Conservation (phyloP, 768 basidiomycete species). For the Cystoderma amianthinum region DNA sequence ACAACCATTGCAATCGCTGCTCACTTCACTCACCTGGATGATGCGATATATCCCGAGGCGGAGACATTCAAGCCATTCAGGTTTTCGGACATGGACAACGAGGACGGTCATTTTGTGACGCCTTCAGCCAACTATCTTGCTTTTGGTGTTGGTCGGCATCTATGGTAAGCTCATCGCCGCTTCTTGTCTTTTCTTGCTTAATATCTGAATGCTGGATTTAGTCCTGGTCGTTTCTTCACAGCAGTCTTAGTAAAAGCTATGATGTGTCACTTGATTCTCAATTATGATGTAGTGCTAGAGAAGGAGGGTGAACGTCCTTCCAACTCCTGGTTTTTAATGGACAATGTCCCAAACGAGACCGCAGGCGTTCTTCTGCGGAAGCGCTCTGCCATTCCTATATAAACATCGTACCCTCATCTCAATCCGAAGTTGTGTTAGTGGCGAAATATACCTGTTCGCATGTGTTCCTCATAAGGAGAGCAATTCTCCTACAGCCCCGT, state of each 20-base stretch:
- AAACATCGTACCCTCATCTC: no score
- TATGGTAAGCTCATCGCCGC: no score
- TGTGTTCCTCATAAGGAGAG: no score
- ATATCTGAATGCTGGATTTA: no score
- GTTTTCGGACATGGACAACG: constrained; percentile 23
- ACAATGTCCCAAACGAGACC: background rate
- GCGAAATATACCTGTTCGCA: no score
- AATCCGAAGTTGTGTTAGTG: no score
- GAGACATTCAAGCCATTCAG: constrained; percentile 32
- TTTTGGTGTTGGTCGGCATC: constrained; percentile 1
- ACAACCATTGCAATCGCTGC: constrained; percentile 11
- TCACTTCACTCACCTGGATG: constrained; percentile 7
- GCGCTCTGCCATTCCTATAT: no score
- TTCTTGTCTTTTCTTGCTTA: no score
- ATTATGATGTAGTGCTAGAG: constrained; percentile 22
- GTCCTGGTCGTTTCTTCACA: constrained; percentile 32
- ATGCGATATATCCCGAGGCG: constrained; percentile 27
- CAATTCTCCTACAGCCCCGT: no score
- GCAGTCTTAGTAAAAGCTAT: constrained; percentile 25
- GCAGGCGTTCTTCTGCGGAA: background rate
- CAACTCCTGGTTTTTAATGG: background rate
- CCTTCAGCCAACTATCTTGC: constrained; percentile 12
- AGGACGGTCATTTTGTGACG: constrained; percentile 20
- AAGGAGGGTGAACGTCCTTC: background rate
- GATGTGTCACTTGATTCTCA: constrained; percentile 20